phyloP scores from a whole-genome alignment of 2,329 filamentous ascomycete genomes.

The Talaromyces sp. region DNA sequence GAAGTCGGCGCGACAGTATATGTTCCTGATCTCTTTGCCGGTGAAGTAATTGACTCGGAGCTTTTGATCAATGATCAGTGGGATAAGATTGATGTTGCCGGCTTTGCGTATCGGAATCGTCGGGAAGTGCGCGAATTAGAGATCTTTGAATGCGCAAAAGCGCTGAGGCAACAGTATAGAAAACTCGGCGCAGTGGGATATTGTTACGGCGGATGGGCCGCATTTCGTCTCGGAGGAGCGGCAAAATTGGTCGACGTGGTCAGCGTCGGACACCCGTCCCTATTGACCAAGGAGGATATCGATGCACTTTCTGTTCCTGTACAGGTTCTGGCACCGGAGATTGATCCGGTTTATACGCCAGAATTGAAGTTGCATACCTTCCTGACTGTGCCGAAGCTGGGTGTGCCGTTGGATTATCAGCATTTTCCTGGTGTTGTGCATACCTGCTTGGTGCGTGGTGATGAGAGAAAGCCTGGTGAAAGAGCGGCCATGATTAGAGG shows the following conservation, averaged over 20 bases:
- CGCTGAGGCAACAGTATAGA: conserved; percentile 29
- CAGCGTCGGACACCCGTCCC: conserved; percentile 45
- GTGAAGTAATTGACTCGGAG: conserved; percentile 33
- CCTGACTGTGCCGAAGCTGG: conserved; percentile 36
- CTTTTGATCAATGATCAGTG: conserved; percentile 28
- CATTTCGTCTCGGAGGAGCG: conserved; percentile 45
- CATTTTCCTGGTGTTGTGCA: conserved; percentile 53
- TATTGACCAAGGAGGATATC: conserved; percentile 47
- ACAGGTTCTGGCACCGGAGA: conserved; percentile 54
- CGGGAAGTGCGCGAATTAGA: conserved; percentile 39
- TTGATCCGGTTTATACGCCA: conserved; percentile 41
- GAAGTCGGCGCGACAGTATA: conserved; percentile 49
- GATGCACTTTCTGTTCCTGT: conserved; percentile 46
- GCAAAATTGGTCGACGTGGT: conserved; percentile 46
- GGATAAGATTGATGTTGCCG: conserved; percentile 38
- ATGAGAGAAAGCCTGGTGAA: conserved; percentile 40
- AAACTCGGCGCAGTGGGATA: conserved; percentile 48
- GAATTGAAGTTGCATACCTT: conserved; percentile 49
- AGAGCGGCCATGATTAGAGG: conserved; percentile 46
- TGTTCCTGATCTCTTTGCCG: conserved; percentile 40
- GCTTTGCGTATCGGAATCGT: conserved; percentile 38
- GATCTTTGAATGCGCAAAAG: conserved; percentile 36
- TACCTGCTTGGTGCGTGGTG: conserved; percentile 45
- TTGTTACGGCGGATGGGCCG: conserved; percentile 54
- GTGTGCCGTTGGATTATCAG: conserved; percentile 49